Percentiles rank a stretch among this genome's conserved stretches.
Conservation (phyloP, 306 rosid genomes). For the Vigna radiata region DNA sequence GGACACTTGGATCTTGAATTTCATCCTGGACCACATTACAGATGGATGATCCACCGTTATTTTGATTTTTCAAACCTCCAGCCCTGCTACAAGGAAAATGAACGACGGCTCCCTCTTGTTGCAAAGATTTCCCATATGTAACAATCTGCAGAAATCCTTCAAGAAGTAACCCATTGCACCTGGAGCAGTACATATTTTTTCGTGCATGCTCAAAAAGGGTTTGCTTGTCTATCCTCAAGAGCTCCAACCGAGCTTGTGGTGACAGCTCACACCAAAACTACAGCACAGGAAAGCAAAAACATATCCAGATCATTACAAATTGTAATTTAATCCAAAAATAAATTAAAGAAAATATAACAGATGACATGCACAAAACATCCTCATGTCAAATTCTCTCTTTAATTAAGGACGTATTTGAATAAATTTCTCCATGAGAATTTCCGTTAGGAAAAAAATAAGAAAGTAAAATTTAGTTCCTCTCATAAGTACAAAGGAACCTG, state of each 20-base stretch:
- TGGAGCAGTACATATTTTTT: conserved; percentile 96
- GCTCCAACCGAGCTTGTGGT: conserved; percentile 74
- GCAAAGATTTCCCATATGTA: conserved; percentile 89
- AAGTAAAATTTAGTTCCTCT: neutral
- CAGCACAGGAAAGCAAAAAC: conserved; percentile 46
- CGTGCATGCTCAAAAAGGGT: conserved; percentile 98
- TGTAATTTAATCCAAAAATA: conserved; percentile 34
- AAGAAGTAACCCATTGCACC: conserved; percentile 98
- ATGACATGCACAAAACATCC: neutral
- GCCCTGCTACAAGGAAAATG: conserved; percentile 57
- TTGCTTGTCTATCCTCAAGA: conserved; percentile 94
- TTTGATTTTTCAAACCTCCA: conserved; percentile 63
- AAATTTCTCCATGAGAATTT: neutral
- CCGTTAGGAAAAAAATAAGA: neutral
- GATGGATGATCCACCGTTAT: conserved; percentile 56
- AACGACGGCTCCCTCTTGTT: conserved; percentile 65
- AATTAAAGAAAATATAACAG: neutral
- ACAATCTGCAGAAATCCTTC: conserved; percentile 98
- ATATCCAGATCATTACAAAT: conserved; percentile 13
- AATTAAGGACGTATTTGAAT: neutral
- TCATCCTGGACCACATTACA: conserved; percentile 71
- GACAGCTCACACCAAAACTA: conserved; percentile 94
- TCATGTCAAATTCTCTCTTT: neutral
- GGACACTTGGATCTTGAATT: conserved; percentile 88
- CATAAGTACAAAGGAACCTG: neutral